phyloP scores from a whole-genome alignment of 140 eudicot species.

The Artemisia princeps region DNA sequence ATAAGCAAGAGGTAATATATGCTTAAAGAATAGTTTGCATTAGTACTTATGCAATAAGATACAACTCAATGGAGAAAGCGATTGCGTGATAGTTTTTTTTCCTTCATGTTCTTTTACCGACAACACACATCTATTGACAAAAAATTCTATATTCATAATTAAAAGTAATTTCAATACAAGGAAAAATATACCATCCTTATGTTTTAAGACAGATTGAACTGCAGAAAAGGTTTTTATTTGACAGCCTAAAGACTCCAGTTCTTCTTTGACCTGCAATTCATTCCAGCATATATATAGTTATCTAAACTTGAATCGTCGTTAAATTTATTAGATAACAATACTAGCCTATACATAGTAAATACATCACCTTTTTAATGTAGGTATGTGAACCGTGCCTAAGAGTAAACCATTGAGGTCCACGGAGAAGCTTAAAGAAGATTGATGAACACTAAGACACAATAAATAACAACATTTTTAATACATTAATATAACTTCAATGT shows the following conservation, averaged over 20 bases:
- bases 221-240: conserved; percentile 46
- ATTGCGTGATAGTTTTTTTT: no score
- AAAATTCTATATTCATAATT: no score
- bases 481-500: not conserved
- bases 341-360: no score
- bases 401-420: conserved; percentile 97
- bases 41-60: no score
- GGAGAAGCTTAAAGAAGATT: conserved; percentile 45
- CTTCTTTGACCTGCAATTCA: conserved; percentile 27
- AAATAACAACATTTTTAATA: not conserved
- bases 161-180: no score
- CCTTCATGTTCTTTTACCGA: no score
- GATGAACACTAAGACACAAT: not conserved
- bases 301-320: not conserved
- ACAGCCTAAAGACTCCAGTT: conserved; percentile 54
- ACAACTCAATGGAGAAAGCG: no score
- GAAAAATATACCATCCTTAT: conserved; percentile 41
- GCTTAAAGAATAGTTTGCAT: no score
- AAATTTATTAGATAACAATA: not conserved
- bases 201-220: conserved; percentile 43
- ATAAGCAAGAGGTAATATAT: no score
- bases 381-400: conserved; percentile 69
- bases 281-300: not conserved
- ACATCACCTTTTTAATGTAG: conserved; percentile 59
- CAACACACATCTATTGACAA: no score